Conservation (phyloP, 1,139 yeast genomes). For the Debaryomyces psychrophilus region DNA sequence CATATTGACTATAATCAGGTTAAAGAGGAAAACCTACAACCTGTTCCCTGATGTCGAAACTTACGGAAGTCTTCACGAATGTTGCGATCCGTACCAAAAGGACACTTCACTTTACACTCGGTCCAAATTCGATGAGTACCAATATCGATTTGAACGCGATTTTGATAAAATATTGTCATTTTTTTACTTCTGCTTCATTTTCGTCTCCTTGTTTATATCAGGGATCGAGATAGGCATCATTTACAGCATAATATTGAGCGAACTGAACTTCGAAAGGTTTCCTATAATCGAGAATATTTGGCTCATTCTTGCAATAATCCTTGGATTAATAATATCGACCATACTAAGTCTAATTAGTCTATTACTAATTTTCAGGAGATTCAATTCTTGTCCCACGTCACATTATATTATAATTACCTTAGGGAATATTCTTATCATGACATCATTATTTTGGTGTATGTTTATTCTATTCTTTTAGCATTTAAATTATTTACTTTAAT, state of each 20-base stretch:
- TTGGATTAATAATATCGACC: slow-evolving; percentile 40
- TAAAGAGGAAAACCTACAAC: neutral
- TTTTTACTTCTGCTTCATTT: slow-evolving; percentile 40
- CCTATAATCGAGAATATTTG: slow-evolving; percentile 35
- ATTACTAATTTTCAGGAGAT: slow-evolving; percentile 34
- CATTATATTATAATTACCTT: slow-evolving; percentile 18
- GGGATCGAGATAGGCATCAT: slow-evolving; percentile 51
- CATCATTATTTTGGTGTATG: slow-evolving; percentile 6
- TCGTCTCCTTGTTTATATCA: slow-evolving; percentile 41
- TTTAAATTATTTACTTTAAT: neutral
- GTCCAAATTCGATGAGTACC: slow-evolving; percentile 5
- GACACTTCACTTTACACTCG: neutral
- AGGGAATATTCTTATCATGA: neutral
- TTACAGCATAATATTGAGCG: slow-evolving; percentile 33
- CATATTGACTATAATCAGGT: slow-evolving; percentile 1
- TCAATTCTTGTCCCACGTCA: slow-evolving; percentile 27
- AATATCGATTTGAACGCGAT: slow-evolving; percentile 8
- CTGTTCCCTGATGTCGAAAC: slow-evolving; percentile 3
- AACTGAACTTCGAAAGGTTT: slow-evolving; percentile 28
- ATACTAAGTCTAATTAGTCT: slow-evolving; percentile 38
- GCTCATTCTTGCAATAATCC: slow-evolving; percentile 34
- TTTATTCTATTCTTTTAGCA: slow-evolving; percentile 3
- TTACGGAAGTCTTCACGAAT: neutral
- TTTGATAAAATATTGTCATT: slow-evolving; percentile 32
- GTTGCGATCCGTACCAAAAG: neutral